A percentile compares a stretch with the other conserved stretches of the same genome.
Conservation (phyloP, 2,329 filamentous ascomycete species). For the Neophaeococcomyces aloes region DNA sequence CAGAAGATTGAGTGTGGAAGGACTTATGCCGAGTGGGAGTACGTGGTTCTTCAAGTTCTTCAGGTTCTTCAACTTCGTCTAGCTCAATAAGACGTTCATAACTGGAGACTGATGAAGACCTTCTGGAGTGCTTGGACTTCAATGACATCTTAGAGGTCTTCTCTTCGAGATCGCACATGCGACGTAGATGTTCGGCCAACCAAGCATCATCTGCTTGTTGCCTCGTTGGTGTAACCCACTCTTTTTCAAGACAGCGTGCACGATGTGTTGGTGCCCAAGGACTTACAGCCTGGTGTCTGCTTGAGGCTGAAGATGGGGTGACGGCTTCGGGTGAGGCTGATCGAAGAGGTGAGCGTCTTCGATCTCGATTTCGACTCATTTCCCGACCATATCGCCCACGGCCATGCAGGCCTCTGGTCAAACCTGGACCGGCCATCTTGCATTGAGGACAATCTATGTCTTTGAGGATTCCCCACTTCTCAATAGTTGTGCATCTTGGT, state of each 20-base stretch:
- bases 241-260: slow-evolving; percentile 16
- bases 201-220: slow-evolving; percentile 19
- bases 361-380: slow-evolving; percentile 8
- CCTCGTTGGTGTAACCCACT: slow-evolving; percentile 17
- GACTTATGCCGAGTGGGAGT: neutral
- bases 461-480: slow-evolving; percentile 15
- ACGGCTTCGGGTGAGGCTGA: slow-evolving; percentile 5
- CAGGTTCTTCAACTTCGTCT: slow-evolving; percentile 3
- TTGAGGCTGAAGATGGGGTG: neutral
- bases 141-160: neutral
- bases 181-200: slow-evolving; percentile 18
- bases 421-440: slow-evolving; percentile 14
- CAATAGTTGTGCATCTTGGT: slow-evolving; percentile 13
- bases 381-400: slow-evolving; percentile 18
- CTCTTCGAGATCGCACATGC: slow-evolving; percentile 15
- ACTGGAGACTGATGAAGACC: neutral
- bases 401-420: slow-evolving; percentile 20
- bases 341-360: slow-evolving; percentile 2
- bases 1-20: neutral
- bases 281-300: neutral
- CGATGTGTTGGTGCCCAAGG: slow-evolving; percentile 8
- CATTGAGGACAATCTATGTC: slow-evolving; percentile 18
- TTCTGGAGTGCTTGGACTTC: neutral
- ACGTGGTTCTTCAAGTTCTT: slow-evolving; percentile 1
- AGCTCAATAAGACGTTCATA: slow-evolving; percentile 5